Percentiles rank a stretch among this genome's conserved stretches.
Evolutionary conservation across 371 early-diverging fungal species (phyloP).

Genomic region (Saksenaea oblongispora): DNA sequence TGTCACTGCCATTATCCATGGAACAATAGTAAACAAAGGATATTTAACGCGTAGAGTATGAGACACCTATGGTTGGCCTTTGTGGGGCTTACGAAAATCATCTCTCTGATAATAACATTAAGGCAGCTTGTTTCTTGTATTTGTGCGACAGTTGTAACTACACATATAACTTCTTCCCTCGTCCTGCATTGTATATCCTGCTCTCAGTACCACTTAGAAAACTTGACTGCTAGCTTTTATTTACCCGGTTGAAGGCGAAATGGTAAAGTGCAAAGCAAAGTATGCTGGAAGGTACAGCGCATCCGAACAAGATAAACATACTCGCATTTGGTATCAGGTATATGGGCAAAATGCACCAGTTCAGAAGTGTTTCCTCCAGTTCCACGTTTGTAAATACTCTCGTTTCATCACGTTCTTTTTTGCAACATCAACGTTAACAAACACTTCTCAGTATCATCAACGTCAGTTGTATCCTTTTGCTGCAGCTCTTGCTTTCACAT

Average conservation of each 20-base stretch:
- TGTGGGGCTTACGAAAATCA: neutral
- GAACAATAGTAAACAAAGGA: conserved; percentile 3
- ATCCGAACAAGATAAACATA: conserved; percentile 24
- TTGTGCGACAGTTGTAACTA: conserved; percentile 35
- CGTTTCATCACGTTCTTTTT: conserved; percentile 22
- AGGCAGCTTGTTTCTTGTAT: conserved; percentile 14
- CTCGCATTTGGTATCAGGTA: conserved; percentile 41
- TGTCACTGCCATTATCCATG: conserved; percentile 13
- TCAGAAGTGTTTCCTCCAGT: conserved; percentile 9
- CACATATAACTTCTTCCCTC: conserved; percentile 46
- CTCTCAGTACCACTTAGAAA: neutral
- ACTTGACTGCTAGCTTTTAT: neutral
- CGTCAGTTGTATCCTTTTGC: conserved; percentile 5
- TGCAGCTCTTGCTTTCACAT: conserved; percentile 23
- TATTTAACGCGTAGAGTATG: conserved; percentile 10
- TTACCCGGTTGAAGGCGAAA: conserved; percentile 41
- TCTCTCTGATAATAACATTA: conserved; percentile 24
- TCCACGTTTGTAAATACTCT: conserved; percentile 19
- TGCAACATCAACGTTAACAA: conserved; percentile 50
- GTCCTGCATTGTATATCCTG: conserved; percentile 54
- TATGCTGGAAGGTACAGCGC: conserved; percentile 21
- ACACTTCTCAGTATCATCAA: conserved; percentile 41
- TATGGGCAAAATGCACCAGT: conserved; percentile 17
- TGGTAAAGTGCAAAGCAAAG: conserved; percentile 36
- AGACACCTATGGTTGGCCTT: neutral